Conservation (phyloP, 768 basidiomycete species). For the Mycena sanguinolenta region DNA sequence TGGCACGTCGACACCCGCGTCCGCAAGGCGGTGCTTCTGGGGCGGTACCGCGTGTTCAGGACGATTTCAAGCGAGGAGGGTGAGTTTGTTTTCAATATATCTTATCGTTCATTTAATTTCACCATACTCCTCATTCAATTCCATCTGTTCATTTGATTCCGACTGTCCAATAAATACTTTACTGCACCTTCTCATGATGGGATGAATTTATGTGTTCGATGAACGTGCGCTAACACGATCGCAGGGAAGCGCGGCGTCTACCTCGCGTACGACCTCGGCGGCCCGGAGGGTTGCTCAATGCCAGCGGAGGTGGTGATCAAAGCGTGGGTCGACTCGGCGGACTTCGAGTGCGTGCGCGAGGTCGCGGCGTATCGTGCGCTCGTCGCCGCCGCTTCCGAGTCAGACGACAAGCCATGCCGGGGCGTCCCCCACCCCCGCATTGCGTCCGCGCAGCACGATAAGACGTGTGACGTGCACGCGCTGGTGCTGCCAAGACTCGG, state of each 20-base stretch:
- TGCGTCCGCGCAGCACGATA: conserved; percentile 32
- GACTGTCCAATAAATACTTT: too few relatives aligned
- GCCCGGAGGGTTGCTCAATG: conserved; percentile 40
- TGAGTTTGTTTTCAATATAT: too few relatives aligned
- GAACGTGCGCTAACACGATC: too few relatives aligned
- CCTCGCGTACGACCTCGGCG: conserved; percentile 46
- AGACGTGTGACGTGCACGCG: conserved; percentile 38
- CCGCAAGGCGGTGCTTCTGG: conserved; percentile 40
- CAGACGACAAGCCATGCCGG: conserved; percentile 1
- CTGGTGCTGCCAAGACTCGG: conserved; percentile 46
- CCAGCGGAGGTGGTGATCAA: conserved; percentile 45
- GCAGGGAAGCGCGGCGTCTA: conserved; percentile 48
- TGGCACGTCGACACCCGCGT: conserved; percentile 50
- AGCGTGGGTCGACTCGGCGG: conserved; percentile 41
- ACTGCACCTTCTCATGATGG: too few relatives aligned
- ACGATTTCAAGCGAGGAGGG: conserved; percentile 47
- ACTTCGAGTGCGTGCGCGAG: conserved; percentile 46
- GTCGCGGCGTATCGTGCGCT: conserved; percentile 40
- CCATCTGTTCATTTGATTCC: too few relatives aligned
- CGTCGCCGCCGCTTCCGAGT: not conserved
- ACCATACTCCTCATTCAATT: too few relatives aligned
- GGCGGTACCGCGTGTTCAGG: conserved; percentile 44
- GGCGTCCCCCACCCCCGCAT: conserved; percentile 36
- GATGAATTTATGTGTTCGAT: too few relatives aligned
- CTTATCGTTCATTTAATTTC: too few relatives aligned